These are phyloP conservation scores for Plectosphaerella cucumerina DNA, from an alignment of 2,329 filamentous ascomycete species.

Conservation along the genomic window DNA sequence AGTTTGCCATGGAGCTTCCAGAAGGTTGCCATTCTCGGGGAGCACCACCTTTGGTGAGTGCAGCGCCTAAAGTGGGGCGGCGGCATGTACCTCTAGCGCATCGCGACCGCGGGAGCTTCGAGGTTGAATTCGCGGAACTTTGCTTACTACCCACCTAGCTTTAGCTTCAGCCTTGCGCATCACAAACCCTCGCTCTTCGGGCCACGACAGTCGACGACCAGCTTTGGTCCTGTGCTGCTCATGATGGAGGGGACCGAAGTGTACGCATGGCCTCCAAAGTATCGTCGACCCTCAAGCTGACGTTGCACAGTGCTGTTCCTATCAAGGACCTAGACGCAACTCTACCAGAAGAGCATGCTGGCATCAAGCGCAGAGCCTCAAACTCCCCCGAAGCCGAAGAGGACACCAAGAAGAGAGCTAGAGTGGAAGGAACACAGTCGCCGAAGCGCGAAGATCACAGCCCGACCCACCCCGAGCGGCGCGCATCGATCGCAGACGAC, in stretches of 20 bases:
- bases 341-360: background rate
- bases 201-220: no score
- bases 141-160: no score
- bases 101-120: background rate
- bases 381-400: conserved; percentile 14
- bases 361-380: conserved; percentile 12
- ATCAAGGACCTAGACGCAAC: background rate
- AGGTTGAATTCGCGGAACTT: background rate
- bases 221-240: no score
- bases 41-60: no score
- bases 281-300: no score
- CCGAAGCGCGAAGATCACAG: conserved; percentile 4
- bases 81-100: background rate
- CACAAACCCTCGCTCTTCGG: no score
- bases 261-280: background rate
- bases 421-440: conserved; percentile 5
- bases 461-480: conserved; percentile 22
- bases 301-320: background rate
- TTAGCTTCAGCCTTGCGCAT: no score
- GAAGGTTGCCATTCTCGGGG: no score
- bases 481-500: conserved; percentile 31
- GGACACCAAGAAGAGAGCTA: conserved; percentile 10
- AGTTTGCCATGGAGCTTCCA: no score
- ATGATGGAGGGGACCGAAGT: background rate
- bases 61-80: background rate